These are phyloP conservation scores for Amanita phalloides DNA, from an alignment of 768 basidiomycete species.

Conservation along the genomic window DNA sequence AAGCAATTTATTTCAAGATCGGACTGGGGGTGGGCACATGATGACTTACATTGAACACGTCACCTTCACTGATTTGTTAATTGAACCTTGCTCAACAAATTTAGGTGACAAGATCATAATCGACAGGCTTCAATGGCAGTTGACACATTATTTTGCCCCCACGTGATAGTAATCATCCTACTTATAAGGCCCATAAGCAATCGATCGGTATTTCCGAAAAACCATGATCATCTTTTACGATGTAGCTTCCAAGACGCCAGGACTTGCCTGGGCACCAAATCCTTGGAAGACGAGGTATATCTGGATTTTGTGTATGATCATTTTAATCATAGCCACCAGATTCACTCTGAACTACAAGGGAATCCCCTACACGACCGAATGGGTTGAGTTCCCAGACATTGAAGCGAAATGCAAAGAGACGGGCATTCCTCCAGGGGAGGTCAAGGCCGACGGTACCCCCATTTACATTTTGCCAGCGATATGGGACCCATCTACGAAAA, in stretches of 20 bases:
- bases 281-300: slow-evolving; percentile 9
- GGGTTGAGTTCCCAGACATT: slow-evolving; percentile 44
- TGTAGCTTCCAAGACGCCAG: slow-evolving; percentile 5
- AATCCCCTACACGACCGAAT: slow-evolving; percentile 30
- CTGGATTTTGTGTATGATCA: not conserved
- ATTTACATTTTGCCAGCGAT: slow-evolving; percentile 37
- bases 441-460: slow-evolving; percentile 17
- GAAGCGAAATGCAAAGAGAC: slow-evolving; percentile 18
- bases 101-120: too few species aligned
- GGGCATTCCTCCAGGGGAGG: slow-evolving; percentile 20
- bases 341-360: slow-evolving; percentile 22
- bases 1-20: too few species aligned
- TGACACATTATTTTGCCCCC: too few species aligned
- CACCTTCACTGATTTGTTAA: too few species aligned
- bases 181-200: not conserved
- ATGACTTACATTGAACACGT: too few species aligned
- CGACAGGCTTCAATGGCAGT: too few species aligned
- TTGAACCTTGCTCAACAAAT: too few species aligned
- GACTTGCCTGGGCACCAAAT: slow-evolving; percentile 6
- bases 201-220: not conserved
- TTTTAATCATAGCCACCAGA: slow-evolving; percentile 8
- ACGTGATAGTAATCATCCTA: too few species aligned
- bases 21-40: too few species aligned
- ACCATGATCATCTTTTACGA: slow-evolving; percentile 10
- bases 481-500: slow-evolving; percentile 29